These are phyloP conservation scores for Xylaria multiplex DNA, from an alignment of 2,329 filamentous ascomycete genomes.

Conservation along the genomic window DNA sequence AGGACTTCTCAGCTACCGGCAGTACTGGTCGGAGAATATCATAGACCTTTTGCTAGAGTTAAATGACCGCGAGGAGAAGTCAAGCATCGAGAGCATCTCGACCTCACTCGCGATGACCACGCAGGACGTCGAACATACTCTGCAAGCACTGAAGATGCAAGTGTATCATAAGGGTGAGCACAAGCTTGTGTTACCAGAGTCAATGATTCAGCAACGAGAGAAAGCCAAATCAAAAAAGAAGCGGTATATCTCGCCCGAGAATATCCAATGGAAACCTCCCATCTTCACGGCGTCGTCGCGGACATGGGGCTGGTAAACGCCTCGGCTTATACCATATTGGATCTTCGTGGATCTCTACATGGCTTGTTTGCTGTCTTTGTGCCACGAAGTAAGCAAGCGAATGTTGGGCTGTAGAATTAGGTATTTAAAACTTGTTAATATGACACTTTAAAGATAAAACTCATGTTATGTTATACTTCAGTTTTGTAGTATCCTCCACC, in stretches of 20 bases:
- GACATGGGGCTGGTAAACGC: conserved; percentile 89
- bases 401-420: conserved; percentile 28
- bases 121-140: conserved; percentile 92
- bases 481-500: too few relatives aligned
- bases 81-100: conserved; percentile 88
- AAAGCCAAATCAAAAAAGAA: conserved; percentile 83
- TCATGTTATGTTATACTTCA: neutral
- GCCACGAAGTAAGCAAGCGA: conserved; percentile 23
- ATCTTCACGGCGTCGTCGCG: conserved; percentile 89
- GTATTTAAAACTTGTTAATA: conserved; percentile 32
- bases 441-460: neutral
- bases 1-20: conserved; percentile 90
- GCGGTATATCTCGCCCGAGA: conserved; percentile 78
- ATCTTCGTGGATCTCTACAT: neutral
- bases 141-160: conserved; percentile 94
- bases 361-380: conserved; percentile 11
- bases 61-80: conserved; percentile 73
- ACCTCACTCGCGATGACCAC: conserved; percentile 91
- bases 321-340: neutral
- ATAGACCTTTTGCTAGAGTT: conserved; percentile 83
- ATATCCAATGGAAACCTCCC: conserved; percentile 94
- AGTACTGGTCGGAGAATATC: conserved; percentile 97
- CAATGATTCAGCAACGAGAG: conserved; percentile 80
- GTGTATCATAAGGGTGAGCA: conserved; percentile 96
- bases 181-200: conserved; percentile 91